Conservation (phyloP, 73 alveolate genomes). For the Tetrahymena thermophila region DNA sequence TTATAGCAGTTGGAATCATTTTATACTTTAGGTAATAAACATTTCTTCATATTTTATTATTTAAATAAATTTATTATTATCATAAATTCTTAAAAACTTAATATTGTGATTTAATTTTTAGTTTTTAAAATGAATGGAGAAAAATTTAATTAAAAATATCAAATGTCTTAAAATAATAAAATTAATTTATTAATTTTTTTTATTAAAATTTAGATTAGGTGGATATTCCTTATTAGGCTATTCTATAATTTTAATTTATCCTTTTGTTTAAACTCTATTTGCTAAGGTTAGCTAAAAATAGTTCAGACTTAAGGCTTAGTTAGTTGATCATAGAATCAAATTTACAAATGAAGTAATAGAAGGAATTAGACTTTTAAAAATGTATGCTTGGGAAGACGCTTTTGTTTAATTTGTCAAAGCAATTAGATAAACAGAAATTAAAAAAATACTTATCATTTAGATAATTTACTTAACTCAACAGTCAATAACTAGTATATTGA, state of each 20-base stretch:
- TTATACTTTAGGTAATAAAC: background rate
- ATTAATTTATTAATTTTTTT: background rate
- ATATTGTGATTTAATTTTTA: too few relatives aligned
- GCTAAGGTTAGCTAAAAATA: background rate
- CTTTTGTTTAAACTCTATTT: background rate
- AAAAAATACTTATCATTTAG: background rate
- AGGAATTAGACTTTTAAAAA: conserved; percentile 35
- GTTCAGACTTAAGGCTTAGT: background rate
- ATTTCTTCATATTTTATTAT: background rate
- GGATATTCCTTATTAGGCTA: background rate
- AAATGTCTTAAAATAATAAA: too few relatives aligned
- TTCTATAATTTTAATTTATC: too few relatives aligned
- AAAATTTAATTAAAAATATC: too few relatives aligned
- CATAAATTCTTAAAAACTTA: too few relatives aligned
- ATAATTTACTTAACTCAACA: background rate
- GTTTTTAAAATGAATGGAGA: too few relatives aligned
- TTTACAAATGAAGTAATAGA: conserved; percentile 14
- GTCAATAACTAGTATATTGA: background rate
- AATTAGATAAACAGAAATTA: conserved; percentile 10
- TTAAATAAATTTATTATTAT: background rate
- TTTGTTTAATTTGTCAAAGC: background rate
- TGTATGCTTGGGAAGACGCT: conserved; percentile 42
- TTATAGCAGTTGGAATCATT: background rate
- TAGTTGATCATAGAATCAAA: conserved; percentile 34
- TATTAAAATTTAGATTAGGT: conserved; percentile 2